Conservation (phyloP, 495 filamentous ascomycete genomes). For the Tricharina praecox region DNA sequence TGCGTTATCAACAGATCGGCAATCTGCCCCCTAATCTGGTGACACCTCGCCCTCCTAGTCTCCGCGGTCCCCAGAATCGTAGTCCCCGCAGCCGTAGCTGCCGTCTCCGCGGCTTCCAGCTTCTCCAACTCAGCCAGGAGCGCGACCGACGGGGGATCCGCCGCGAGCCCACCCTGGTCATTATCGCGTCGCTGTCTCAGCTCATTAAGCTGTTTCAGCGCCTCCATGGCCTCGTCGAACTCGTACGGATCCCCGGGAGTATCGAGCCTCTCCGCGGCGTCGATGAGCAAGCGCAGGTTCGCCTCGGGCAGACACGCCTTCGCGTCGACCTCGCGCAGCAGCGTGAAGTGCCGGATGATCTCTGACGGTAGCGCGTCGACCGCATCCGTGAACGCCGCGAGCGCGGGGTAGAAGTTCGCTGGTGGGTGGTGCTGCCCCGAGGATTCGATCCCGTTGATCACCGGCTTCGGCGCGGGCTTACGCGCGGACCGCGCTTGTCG, state of each 20-base stretch:
- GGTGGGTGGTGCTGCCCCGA: constrained; percentile 29
- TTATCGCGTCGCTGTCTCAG: constrained; percentile 24
- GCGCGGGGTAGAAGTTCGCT: constrained; percentile 63
- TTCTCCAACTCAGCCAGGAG: constrained; percentile 20
- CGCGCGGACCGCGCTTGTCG: constrained; percentile 42
- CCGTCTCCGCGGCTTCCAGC: constrained; percentile 11
- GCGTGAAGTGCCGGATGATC: constrained; percentile 80
- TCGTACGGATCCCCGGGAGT: constrained; percentile 28
- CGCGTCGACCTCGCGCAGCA: constrained; percentile 92
- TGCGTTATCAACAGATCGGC: constrained; percentile 65
- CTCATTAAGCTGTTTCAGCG: constrained; percentile 22
- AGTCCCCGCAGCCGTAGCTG: constrained; percentile 1
- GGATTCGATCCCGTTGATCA: constrained; percentile 29
- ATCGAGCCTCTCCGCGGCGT: constrained; percentile 45
- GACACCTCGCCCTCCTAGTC: constrained; percentile 20
- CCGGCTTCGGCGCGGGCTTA: constrained; percentile 31
- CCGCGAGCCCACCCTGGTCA: constrained; percentile 4
- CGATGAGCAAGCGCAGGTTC: constrained; percentile 50
- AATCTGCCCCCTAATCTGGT: constrained; percentile 41
- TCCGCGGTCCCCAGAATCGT: constrained; percentile 23
- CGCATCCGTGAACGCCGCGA: constrained; percentile 85
- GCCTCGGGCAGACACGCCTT: constrained; percentile 68
- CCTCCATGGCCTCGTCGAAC: constrained; percentile 19
- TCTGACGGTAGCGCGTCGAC: constrained; percentile 87
- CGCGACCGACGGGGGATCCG: constrained; percentile 2